Evolutionary conservation across 208 protist genomes (phyloP).

Genomic region (Porcisia deanei): DNA sequence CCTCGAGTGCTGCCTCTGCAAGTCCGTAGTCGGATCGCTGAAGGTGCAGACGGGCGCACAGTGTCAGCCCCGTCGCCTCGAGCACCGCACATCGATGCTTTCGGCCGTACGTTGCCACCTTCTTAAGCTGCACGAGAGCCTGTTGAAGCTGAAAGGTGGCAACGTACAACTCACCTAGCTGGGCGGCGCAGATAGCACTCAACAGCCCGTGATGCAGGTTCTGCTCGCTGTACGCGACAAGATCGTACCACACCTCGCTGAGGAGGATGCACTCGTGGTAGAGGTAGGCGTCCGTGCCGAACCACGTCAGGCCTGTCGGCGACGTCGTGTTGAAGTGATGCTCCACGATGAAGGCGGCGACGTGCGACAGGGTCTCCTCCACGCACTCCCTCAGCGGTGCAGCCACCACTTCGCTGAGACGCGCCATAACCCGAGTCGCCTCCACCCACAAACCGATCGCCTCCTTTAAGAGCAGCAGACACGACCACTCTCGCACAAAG

Average conservation of each 20-base stretch:
- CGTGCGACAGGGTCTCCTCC: constrained; percentile 55
- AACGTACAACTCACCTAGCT: constrained; percentile 88
- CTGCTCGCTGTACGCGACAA: constrained; percentile 58
- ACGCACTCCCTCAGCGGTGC: constrained; percentile 48
- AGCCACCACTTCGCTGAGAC: constrained; percentile 52
- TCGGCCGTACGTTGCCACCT: constrained; percentile 41
- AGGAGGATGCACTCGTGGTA: constrained; percentile 89
- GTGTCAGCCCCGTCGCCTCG: constrained; percentile 68
- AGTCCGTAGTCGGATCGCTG: constrained; percentile 77
- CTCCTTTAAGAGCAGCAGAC: constrained; percentile 84
- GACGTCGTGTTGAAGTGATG: constrained; percentile 59
- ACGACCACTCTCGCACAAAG: constrained; percentile 85
- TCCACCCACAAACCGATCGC: constrained; percentile 83
- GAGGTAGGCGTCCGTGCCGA: constrained; percentile 60
- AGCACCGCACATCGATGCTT: constrained; percentile 46
- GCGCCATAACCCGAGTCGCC: constrained; percentile 44
- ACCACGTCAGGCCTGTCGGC: constrained; percentile 28
- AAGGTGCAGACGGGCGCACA: constrained; percentile 72
- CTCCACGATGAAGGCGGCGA: constrained; percentile 66
- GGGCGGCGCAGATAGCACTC: constrained; percentile 54
- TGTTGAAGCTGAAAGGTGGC: constrained; percentile 75
- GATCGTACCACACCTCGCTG: constrained; percentile 76
- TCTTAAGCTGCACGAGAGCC: constrained; percentile 70
- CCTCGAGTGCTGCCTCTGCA: constrained; percentile 66
- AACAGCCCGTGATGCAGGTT: constrained; percentile 63